phyloP scores from a whole-genome alignment of 108 stramenopile species.

The Halocafeteria seosinensis region DNA sequence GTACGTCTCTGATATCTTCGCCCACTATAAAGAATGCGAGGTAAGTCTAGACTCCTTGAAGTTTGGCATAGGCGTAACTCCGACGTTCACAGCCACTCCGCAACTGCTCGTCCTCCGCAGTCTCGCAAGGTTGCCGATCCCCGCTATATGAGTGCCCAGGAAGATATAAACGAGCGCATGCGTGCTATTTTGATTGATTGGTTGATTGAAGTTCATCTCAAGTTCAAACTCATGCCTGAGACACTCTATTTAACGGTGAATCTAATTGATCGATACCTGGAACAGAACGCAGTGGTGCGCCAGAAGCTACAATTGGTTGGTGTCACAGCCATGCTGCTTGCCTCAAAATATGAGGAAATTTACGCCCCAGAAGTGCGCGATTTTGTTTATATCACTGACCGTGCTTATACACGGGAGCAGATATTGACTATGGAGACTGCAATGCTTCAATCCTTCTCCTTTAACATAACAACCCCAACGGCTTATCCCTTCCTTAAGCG shows the following conservation, averaged over 20 bases:
- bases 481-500: slow-evolving; percentile 71
- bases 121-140: slow-evolving; percentile 4
- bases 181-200: slow-evolving; percentile 88
- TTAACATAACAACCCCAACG: slow-evolving; percentile 71
- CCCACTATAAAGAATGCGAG: slow-evolving; percentile 68
- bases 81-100: neutral
- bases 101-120: neutral
- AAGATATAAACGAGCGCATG: slow-evolving; percentile 77
- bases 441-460: slow-evolving; percentile 62
- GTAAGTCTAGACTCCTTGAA: slow-evolving; percentile 39
- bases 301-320: slow-evolving; percentile 90
- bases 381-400: slow-evolving; percentile 86
- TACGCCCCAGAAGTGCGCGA: slow-evolving; percentile 88
- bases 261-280: slow-evolving; percentile 86
- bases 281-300: slow-evolving; percentile 44
- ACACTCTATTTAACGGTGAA: slow-evolving; percentile 89
- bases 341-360: slow-evolving; percentile 98
- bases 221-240: slow-evolving; percentile 88
- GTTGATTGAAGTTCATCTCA: slow-evolving; percentile 92
- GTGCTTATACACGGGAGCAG: slow-evolving; percentile 71
- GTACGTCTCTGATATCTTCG: slow-evolving; percentile 83
- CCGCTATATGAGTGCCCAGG: slow-evolving; percentile 65
- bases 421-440: slow-evolving; percentile 85
- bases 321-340: slow-evolving; percentile 78
- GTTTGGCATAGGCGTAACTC: neutral